Evolutionary conservation across 495 filamentous ascomycete species (phyloP), one percentile per base, ranked within the genome.

Genomic region (Aspergillus heteromorphus): DNA sequence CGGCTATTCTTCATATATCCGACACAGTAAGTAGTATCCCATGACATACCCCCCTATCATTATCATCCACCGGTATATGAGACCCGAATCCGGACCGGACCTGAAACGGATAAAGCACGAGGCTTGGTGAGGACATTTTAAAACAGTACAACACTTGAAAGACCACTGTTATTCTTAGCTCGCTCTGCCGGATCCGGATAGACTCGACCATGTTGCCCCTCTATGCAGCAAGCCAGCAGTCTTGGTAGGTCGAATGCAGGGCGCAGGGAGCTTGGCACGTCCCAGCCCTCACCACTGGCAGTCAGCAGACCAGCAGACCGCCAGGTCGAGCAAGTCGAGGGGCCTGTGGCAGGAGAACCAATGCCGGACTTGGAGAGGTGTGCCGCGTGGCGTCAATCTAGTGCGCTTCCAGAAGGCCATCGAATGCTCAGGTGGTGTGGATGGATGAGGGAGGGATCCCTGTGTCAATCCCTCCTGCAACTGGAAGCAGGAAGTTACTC

Each of bases 401-500:
- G 31, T 48, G 31, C 27, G n/a, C 31, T 54, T 54, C 52, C 21
- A 54, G 52, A 54, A 54, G 41, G 21, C 36, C 31, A 27, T 54
- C 20, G 43, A 54, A 45, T 40, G 5, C 40, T 17, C 8, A 27
- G 43, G 29, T 25, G 27, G 45, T 30, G 23, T 30, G 45, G 45
- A n/a, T n/a, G 29, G 27, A 1, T 29, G 16, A 9, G 21, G 42
- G 6, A 27, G 21, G n/a, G 21, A 47, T 47, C 21, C 43, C 16
- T 47, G 23, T 47, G 23, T 27, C 43, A 47, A 47, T 47, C 43
- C 21, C 43, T 47, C 43, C 17, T 38, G 11, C 34, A 38, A 38
- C 10, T 38, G 34, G 34, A 38, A 38, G 34, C 34, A 38, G 34
- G 8, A 38, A 13, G 34, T 38, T 38, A 14, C 34, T 38, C 13